Conservation (phyloP, 495 filamentous ascomycete genomes). For the Neurospora terricola region DNA sequence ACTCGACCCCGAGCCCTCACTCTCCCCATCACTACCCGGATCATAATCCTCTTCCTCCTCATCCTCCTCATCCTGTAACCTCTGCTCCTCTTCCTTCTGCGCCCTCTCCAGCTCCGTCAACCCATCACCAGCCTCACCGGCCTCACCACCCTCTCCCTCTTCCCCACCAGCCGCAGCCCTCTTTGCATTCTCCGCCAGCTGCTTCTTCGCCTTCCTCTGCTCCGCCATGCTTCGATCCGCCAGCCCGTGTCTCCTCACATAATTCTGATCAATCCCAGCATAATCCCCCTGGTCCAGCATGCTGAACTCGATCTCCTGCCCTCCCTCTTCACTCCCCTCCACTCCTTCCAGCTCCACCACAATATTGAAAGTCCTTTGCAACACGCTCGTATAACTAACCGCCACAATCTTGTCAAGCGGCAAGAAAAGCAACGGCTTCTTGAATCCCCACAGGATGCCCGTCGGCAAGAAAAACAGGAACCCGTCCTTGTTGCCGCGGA, state of each 20-base stretch:
- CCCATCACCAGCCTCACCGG: conserved; percentile 53
- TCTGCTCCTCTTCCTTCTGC: conserved; percentile 35
- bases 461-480: conserved; percentile 81
- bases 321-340: conserved; percentile 29
- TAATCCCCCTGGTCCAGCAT: conserved; percentile 86
- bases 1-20: conserved; percentile 55
- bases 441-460: conserved; percentile 90
- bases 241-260: conserved; percentile 69
- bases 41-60: conserved; percentile 88
- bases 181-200: conserved; percentile 36
- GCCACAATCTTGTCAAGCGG: conserved; percentile 68
- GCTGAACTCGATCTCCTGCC: conserved; percentile 68
- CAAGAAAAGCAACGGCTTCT: conserved; percentile 85
- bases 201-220: conserved; percentile 64
- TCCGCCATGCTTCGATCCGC: conserved; percentile 92
- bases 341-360: conserved; percentile 51
- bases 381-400: conserved; percentile 79
- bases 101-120: conserved; percentile 48
- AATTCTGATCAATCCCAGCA: conserved; percentile 64
- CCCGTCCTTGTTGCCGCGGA: conserved; percentile 89
- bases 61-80: conserved; percentile 59
- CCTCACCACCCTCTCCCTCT: conserved; percentile 37
- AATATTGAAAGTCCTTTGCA: conserved; percentile 91
- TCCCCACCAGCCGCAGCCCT: conserved; percentile 35
- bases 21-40: conserved; percentile 65